Conservation (phyloP, 331 rosid species). For the Malus hybrid region DNA sequence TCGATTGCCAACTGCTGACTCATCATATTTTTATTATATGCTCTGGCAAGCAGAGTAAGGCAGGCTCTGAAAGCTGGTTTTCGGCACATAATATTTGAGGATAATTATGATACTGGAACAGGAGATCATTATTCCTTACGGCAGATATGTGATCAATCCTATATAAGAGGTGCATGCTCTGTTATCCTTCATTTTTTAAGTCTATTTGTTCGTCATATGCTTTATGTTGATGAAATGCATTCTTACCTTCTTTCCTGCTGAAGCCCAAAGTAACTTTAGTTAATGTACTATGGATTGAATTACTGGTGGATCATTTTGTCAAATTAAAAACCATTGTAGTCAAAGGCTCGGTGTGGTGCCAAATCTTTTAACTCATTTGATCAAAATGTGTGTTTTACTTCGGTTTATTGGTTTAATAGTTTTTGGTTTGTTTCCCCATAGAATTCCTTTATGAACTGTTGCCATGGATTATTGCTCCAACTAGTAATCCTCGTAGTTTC, state of each 20-base stretch:
- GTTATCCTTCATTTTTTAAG: background rate
- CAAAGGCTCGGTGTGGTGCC: background rate
- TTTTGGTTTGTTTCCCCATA: background rate
- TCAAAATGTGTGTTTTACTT: background rate
- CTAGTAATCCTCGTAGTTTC: background rate
- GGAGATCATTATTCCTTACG: conserved; percentile 98
- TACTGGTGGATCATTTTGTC: background rate
- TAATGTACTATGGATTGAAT: background rate
- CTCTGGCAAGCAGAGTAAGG: conserved; percentile 49
- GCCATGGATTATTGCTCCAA: background rate
- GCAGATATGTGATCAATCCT: conserved; percentile 92
- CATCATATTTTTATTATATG: background rate
- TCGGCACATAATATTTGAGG: conserved; percentile 91
- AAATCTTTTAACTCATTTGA: background rate
- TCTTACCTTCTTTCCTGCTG: background rate
- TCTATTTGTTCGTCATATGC: background rate
- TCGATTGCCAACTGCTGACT: conserved; percentile 15
- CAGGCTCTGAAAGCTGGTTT: conserved; percentile 92
- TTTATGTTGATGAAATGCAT: background rate
- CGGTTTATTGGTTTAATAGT: background rate
- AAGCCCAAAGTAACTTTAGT: background rate
- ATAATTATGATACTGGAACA: conserved; percentile 97
- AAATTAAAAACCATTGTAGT: background rate
- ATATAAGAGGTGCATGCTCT: conserved; percentile 66
- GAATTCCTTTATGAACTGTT: background rate